These are phyloP conservation scores for Scheffersomyces cryptocercus DNA, from an alignment of 1,139 yeast genomes.

Conservation along the genomic window DNA sequence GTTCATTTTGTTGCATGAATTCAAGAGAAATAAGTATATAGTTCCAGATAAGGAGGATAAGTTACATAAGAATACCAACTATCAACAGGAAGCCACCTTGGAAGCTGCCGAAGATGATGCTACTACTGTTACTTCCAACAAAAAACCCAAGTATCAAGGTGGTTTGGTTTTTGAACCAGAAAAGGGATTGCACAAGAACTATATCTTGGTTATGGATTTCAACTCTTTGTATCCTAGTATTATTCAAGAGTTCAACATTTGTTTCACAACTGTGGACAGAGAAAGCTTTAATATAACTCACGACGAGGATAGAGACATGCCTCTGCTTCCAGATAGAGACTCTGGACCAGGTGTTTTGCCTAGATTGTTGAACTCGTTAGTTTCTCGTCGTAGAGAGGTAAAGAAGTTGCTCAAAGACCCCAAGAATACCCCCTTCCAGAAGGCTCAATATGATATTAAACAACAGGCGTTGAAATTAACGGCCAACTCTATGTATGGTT, in stretches of 20 bases:
- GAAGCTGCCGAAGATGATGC: conserved; percentile 49
- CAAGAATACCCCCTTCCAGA: conserved; percentile 59
- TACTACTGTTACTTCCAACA: conserved; percentile 53
- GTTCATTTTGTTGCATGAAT: conserved; percentile 89
- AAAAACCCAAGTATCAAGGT: conserved; percentile 88
- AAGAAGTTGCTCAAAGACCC: conserved; percentile 82
- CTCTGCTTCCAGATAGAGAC: conserved; percentile 65
- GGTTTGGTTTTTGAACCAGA: conserved; percentile 98
- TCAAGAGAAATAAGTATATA: conserved; percentile 74
- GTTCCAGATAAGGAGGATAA: conserved; percentile 84
- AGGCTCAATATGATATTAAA: conserved; percentile 86
- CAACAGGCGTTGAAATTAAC: conserved; percentile 96
- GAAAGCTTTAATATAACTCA: conserved; percentile 47
- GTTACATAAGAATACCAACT: conserved; percentile 43
- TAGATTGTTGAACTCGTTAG: conserved; percentile 76
- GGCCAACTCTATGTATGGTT: conserved; percentile 99
- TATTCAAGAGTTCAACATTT: conserved; percentile 94
- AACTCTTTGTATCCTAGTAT: conserved; percentile 96
- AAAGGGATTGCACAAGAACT: conserved; percentile 88
- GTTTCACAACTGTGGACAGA: conserved; percentile 93
- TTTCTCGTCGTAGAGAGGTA: conserved; percentile 89
- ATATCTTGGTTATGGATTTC: conserved; percentile 94
- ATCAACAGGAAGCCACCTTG: conserved; percentile 38
- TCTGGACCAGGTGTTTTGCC: conserved; percentile 83
- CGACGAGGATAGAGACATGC: conserved; percentile 66